Base-by-base conservation (phyloP, 495 filamentous ascomycete genomes). In the Cudoniella acicularis region DNA sequence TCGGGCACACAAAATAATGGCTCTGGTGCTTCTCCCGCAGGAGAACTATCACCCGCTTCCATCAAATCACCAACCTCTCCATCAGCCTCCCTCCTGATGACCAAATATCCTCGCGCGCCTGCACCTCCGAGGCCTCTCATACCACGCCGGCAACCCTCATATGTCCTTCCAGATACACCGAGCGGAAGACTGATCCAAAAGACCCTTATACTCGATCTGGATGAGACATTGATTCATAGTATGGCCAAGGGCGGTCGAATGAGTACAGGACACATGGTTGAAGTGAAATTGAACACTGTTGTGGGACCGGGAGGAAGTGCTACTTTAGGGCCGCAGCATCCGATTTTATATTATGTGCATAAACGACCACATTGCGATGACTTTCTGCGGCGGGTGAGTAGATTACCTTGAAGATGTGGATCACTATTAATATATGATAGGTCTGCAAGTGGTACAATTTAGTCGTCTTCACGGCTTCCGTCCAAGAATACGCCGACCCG, bases 261-360 rank as follows among this genome's bases (percentile, higher is more conserved):
- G 91, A 90, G 87, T 64, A 92, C 89, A 23, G 94, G 94, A 21
- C 95, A 98, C 73, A 98, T 98, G 94, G 93, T 98, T 27, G 94
- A 98, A 75, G 94, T 98, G 63, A 94, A 93, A 66, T 81, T 98
- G 49, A 84, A 87, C 64, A 82, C 82, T 18, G 78, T 83, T 56
- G 73, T 83, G 52, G 78, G 79, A 25, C 81, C 82, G 26, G 85
- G 86, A 42, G 86, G 81, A 41, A 83, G 84, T 54, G 76, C 82
- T 22, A 82, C 82, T 16, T 69, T 91, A 42, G 91, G 89, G 10
- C 89, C 89, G 48, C 93, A 96, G 67, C 92, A 98, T 70, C 94
- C 94, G 3, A 98, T 98, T 67, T 75, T 98, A 58, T 98, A 98
- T 75, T 98, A 97, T 76, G 94, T 98, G 51, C 95, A 98, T 75